These are phyloP conservation scores for Gentiana dahurica DNA, from an alignment of 257 asterid genomes.

Conservation along the genomic window DNA sequence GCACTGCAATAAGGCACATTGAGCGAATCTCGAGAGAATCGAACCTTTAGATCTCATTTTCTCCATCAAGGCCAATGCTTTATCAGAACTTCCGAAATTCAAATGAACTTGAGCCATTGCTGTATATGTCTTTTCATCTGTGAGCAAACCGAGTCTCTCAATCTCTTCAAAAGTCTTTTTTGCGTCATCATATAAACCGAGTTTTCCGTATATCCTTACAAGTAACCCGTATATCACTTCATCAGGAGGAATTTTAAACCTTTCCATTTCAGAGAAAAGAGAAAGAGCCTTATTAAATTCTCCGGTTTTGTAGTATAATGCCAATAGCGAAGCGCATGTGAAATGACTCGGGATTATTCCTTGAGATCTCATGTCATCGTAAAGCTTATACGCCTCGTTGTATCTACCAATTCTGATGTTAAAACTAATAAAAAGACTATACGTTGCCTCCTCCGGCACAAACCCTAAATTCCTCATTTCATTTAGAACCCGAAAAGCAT, in stretches of 20 bases:
- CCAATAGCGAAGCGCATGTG: conserved; percentile 90
- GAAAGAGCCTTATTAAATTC: conserved; percentile 81
- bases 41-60: conserved; percentile 54
- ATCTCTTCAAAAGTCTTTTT: conserved; percentile 56
- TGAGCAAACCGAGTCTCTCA: conserved; percentile 49
- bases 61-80: conserved; percentile 66
- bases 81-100: conserved; percentile 45
- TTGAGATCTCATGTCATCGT: conserved; percentile 71
- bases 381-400: conserved; percentile 49
- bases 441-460: conserved; percentile 90
- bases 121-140: conserved; percentile 58
- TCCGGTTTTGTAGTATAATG: conserved; percentile 56
- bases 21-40: conserved; percentile 55
- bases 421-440: conserved; percentile 69
- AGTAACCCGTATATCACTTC: conserved; percentile 85
- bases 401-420: conserved; percentile 42
- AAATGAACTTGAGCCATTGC: conserved; percentile 97
- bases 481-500: conserved; percentile 49
- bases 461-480: conserved; percentile 68
- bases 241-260: conserved; percentile 49
- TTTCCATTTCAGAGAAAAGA: conserved; percentile 84
- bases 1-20: conserved; percentile 51
- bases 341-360: conserved; percentile 73
- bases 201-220: conserved; percentile 90
- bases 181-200: conserved; percentile 92